A percentile compares a stretch with the other conserved stretches of the same genome.
phyloP scores from a whole-genome alignment of 805 yeast genomes.

The Ogataea siamensis region DNA sequence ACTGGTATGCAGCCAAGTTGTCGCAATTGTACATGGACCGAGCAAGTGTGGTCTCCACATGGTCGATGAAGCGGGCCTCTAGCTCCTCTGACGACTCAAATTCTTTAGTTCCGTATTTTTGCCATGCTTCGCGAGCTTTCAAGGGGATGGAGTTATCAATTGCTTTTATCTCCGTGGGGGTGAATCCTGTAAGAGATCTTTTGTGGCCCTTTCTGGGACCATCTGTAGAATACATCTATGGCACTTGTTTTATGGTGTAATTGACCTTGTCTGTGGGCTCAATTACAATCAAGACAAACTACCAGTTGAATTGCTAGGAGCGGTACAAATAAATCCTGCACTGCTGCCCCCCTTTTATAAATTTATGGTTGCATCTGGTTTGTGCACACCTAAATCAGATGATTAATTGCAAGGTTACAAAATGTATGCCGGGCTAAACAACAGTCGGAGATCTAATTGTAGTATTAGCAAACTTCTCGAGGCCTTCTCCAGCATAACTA shows the following conservation, averaged over 20 bases:
- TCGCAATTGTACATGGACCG: slow-evolving; percentile 91
- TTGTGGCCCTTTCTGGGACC: slow-evolving; percentile 40
- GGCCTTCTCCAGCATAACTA: slow-evolving; percentile 74
- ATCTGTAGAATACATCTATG: slow-evolving; percentile 1
- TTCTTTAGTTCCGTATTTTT: slow-evolving; percentile 58
- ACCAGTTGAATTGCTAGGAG: no score
- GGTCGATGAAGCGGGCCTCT: slow-evolving; percentile 68
- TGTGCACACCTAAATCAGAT: slow-evolving; percentile 11
- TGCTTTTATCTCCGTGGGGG: slow-evolving; percentile 83
- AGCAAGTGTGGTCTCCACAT: slow-evolving; percentile 90
- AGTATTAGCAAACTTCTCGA: slow-evolving; percentile 38
- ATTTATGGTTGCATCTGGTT: slow-evolving; percentile 10
- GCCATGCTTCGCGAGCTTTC: slow-evolving; percentile 76
- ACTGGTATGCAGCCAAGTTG: slow-evolving; percentile 88
- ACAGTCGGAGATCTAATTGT: slow-evolving; percentile 4
- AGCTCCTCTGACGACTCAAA: slow-evolving; percentile 53
- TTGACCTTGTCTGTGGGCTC: no score
- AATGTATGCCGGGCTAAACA: not conserved
- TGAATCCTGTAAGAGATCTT: slow-evolving; percentile 85
- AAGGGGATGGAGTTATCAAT: slow-evolving; percentile 81
- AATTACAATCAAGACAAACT: no score
- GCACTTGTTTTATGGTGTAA: no score
- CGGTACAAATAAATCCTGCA: not conserved
- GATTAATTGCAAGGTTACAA: not conserved
- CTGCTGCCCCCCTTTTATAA: slow-evolving; percentile 7